These are phyloP conservation scores for Schizophyllum amplum DNA, from an alignment of 1,284 basidiomycete genomes.

Conservation along the genomic window DNA sequence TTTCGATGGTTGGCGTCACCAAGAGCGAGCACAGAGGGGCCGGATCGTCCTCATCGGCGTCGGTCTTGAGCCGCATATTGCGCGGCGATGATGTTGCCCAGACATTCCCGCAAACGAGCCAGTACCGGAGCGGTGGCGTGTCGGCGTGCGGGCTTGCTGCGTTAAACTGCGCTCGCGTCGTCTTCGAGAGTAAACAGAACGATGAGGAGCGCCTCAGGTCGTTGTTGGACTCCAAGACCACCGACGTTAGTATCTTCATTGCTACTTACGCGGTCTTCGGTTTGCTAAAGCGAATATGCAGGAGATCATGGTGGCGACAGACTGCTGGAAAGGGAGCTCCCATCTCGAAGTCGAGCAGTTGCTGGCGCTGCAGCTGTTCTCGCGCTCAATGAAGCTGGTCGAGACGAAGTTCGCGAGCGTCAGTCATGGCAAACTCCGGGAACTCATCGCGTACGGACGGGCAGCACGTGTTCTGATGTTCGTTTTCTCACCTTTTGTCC, in stretches of 20 bases:
- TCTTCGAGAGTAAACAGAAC: conserved; percentile 20
- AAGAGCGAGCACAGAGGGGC: no score
- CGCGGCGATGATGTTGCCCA: neutral
- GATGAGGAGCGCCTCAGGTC: conserved; percentile 16
- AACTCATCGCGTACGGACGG: conserved; percentile 35
- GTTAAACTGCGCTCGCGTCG: conserved; percentile 49
- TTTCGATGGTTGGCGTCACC: no score
- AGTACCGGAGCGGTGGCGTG: conserved; percentile 32
- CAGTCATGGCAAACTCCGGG: conserved; percentile 29
- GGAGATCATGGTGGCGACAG: neutral
- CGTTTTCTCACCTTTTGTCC: conserved; percentile 1
- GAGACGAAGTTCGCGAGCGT: conserved; percentile 33
- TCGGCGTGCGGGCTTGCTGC: conserved; percentile 58
- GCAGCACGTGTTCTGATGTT: neutral
- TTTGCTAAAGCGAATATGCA: no score
- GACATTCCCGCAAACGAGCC: conserved; percentile 22
- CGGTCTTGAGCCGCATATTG: neutral
- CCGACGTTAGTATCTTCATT: conserved; percentile 27
- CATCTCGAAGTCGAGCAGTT: conserved; percentile 2
- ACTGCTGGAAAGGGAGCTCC: conserved; percentile 2
- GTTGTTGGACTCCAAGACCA: conserved; percentile 21
- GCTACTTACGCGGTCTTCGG: conserved; percentile 27
- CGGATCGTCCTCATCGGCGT: no score
- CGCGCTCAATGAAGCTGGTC: conserved; percentile 27
- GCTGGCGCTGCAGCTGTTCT: conserved; percentile 29